Evolutionary conservation across 1,284 basidiomycete species (phyloP).

Genomic region (Irpex sp.): DNA sequence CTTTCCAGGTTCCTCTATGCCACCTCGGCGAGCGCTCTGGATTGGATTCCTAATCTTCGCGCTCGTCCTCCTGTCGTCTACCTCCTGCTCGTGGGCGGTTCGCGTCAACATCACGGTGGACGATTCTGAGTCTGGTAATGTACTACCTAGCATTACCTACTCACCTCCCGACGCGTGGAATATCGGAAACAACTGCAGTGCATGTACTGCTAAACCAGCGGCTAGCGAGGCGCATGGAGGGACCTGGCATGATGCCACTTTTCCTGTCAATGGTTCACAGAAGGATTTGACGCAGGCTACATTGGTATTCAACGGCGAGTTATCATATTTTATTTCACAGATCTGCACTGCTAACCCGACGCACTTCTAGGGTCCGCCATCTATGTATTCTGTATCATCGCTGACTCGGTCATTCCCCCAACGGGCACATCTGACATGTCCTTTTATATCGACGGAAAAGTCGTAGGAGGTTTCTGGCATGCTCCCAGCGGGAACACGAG

Average conservation of each 20-base stretch:
- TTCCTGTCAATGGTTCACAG: neutral
- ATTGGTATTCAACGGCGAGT: constrained; percentile 11
- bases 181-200: constrained; percentile 2
- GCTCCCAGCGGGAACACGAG: neutral
- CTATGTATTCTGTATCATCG: neutral
- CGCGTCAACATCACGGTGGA: neutral
- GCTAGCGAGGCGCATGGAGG: neutral
- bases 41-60: neutral
- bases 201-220: constrained; percentile 6
- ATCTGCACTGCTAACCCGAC: neutral
- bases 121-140: neutral
- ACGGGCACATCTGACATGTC: neutral
- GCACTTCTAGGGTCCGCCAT: constrained; percentile 22
- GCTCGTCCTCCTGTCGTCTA: neutral
- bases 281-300: constrained; percentile 16
- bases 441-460: neutral
- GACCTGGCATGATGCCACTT: constrained; percentile 9
- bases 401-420: neutral
- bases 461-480: neutral
- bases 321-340: neutral
- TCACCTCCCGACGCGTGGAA: constrained; percentile 17
- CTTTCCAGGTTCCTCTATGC: neutral
- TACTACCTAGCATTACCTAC: constrained; percentile 17
- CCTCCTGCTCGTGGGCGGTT: neutral
- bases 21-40: neutral